These are phyloP conservation scores for Trichophyton verrucosum DNA, from an alignment of 2,329 filamentous ascomycete genomes.

Conservation along the genomic window DNA sequence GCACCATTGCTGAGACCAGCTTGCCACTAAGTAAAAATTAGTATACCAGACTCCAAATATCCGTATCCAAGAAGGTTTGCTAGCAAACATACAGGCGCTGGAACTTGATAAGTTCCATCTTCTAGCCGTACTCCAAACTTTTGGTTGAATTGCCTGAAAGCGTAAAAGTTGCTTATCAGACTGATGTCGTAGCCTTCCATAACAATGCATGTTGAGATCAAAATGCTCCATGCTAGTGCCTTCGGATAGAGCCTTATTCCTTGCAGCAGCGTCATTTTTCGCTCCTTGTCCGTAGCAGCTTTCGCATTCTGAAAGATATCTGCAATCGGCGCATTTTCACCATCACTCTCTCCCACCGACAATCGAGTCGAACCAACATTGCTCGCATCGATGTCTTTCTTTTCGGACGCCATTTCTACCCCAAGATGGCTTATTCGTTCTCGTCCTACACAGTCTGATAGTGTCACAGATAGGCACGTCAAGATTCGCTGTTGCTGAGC, in stretches of 20 bases:
- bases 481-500: neutral
- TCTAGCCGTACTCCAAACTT: conserved; percentile 28
- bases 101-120: conserved; percentile 29
- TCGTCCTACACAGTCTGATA: neutral
- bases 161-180: conserved; percentile 69
- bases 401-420: neutral
- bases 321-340: conserved; percentile 12
- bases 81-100: conserved; percentile 24
- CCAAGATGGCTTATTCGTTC: neutral
- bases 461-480: neutral
- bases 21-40: conserved; percentile 29
- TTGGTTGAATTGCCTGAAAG: conserved; percentile 29
- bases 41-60: conserved; percentile 6
- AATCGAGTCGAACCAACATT: neutral
- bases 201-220: conserved; percentile 80
- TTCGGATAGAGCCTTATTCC: conserved; percentile 76
- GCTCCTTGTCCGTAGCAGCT: conserved; percentile 37
- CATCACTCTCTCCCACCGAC: neutral
- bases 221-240: conserved; percentile 67
- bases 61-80: neutral
- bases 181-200: conserved; percentile 87
- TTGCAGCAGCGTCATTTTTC: conserved; percentile 59
- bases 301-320: conserved; percentile 31
- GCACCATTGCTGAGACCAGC: conserved; percentile 34
- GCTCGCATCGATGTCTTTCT: neutral